Evolutionary conservation across 1,139 yeast genomes (phyloP).

Genomic region (Candida buenavistaensis): DNA sequence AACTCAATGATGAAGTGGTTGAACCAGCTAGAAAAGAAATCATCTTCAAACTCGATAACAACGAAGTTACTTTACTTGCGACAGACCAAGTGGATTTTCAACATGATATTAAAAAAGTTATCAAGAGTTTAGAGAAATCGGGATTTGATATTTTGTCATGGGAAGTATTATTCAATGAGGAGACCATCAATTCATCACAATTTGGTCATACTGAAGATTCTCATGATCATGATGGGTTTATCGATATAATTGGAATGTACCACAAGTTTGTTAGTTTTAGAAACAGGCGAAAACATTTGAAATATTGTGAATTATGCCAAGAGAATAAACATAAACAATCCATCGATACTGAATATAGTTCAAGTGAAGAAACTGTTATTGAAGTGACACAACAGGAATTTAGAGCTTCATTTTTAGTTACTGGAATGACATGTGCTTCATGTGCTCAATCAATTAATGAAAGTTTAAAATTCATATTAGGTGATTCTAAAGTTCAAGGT

Average conservation of each 20-base stretch:
- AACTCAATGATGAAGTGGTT: slow-evolving; percentile 17
- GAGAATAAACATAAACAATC: slow-evolving; percentile 14
- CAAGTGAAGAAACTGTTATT: slow-evolving; percentile 30
- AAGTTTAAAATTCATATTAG: slow-evolving; percentile 32
- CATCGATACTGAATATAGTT: slow-evolving; percentile 6
- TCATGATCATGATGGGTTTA: slow-evolving; percentile 16
- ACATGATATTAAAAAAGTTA: slow-evolving; percentile 22
- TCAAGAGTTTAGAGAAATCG: slow-evolving; percentile 21
- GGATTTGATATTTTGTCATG: slow-evolving; percentile 39
- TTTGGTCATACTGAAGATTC: slow-evolving; percentile 3
- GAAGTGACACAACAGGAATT: slow-evolving; percentile 28
- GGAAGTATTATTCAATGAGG: slow-evolving; percentile 26
- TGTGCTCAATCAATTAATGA: slow-evolving; percentile 52
- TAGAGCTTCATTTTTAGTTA: slow-evolving; percentile 54
- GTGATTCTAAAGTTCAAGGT: slow-evolving; percentile 15
- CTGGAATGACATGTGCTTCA: slow-evolving; percentile 69
- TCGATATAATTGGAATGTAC: slow-evolving; percentile 16
- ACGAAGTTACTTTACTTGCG: slow-evolving; percentile 24
- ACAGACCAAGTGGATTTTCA: slow-evolving; percentile 13
- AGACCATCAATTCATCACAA: slow-evolving; percentile 15
- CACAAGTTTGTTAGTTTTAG: slow-evolving; percentile 10
- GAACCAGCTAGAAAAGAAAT: slow-evolving; percentile 13
- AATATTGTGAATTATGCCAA: slow-evolving; percentile 34
- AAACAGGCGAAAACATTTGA: slow-evolving; percentile 25
- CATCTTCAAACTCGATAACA: slow-evolving; percentile 17